Conservation (phyloP, 2,329 filamentous ascomycete genomes). For the Calonectria henricotiae region DNA sequence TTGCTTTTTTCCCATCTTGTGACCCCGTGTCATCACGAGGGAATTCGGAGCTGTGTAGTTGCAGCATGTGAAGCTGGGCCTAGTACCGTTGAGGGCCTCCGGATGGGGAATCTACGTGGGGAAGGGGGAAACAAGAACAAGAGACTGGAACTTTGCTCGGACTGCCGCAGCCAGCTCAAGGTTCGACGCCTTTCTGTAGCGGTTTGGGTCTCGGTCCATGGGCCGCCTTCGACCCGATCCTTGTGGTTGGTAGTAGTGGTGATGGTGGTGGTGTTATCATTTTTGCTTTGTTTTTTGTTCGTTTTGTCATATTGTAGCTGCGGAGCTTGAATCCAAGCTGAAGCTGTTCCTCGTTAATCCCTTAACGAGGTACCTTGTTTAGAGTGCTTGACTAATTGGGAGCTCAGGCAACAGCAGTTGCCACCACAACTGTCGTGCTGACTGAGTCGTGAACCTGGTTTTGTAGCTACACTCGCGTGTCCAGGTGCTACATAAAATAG, state of each 20-base stretch:
- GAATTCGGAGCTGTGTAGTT: not conserved
- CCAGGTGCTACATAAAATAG: not conserved
- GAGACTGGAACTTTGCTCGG: slow-evolving; percentile 8
- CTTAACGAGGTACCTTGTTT: not conserved
- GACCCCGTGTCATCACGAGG: slow-evolving; percentile 18
- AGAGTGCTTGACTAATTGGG: slow-evolving; percentile 7
- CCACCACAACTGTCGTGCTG: slow-evolving; percentile 2
- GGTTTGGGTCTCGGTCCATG: slow-evolving; percentile 17
- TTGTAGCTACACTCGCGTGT: not conserved
- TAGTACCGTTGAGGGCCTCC: slow-evolving; percentile 19
- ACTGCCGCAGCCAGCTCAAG: slow-evolving; percentile 16
- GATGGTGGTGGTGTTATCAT: not conserved
- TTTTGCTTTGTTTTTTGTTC: slow-evolving; percentile 13
- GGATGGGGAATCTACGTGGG: slow-evolving; percentile 4
- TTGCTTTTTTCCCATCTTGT: slow-evolving; percentile 23
- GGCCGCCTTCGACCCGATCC: slow-evolving; percentile 7
- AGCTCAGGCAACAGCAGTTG: slow-evolving; percentile 1
- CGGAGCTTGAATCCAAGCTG: not conserved
- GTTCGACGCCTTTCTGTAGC: slow-evolving; percentile 21
- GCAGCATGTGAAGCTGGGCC: slow-evolving; percentile 2
- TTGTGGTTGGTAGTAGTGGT: not conserved
- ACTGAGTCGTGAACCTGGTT: not conserved
- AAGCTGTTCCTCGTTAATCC: not conserved
- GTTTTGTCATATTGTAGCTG: slow-evolving; percentile 8
- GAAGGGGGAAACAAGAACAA: not conserved